phyloP scores from a whole-genome alignment of 371 early-diverging fungal species.

The Vairimorpha apis region DNA sequence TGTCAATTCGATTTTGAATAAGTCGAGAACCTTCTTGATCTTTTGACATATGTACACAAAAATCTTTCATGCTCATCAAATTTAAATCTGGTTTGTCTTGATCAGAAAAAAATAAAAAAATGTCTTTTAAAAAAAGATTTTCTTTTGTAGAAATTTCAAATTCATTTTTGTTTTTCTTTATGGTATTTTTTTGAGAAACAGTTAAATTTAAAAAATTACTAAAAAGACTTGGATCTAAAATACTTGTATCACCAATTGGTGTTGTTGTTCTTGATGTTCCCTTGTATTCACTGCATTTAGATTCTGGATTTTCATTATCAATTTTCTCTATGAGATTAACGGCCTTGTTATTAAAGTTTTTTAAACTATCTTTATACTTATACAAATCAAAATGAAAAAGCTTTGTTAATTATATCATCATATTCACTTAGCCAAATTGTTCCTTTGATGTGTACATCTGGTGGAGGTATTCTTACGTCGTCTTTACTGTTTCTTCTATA shows the following conservation, averaged over 20 bases:
- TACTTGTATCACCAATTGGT: constrained; percentile 42
- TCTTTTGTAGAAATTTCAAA: constrained; percentile 1
- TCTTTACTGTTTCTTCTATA: constrained; percentile 63
- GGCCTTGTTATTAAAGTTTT: neutral
- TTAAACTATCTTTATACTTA: neutral
- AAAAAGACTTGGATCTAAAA: constrained; percentile 27
- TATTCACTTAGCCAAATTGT: constrained; percentile 40
- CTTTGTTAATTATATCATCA: constrained; percentile 42
- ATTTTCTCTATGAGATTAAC: constrained; percentile 39
- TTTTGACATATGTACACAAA: constrained; percentile 68
- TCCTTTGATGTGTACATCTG: constrained; percentile 53
- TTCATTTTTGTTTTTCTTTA: neutral
- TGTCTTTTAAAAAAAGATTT: constrained; percentile 29
- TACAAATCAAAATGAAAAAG: constrained; percentile 56
- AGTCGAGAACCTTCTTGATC: constrained; percentile 98
- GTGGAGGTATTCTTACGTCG: constrained; percentile 65
- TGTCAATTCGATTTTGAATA: constrained; percentile 94
- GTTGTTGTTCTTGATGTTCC: constrained; percentile 46
- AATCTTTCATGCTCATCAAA: constrained; percentile 10
- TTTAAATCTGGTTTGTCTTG: constrained; percentile 8
- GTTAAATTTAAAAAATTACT: constrained; percentile 21
- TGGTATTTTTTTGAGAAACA: neutral
- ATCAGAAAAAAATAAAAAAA: constrained; percentile 21
- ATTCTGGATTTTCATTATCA: constrained; percentile 51
- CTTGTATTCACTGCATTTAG: constrained; percentile 39